A percentile compares a stretch with the other conserved stretches of the same genome.
These are phyloP conservation scores for Barnettozyma siamensis DNA, from an alignment of 805 yeast species.

Conservation along the genomic window DNA sequence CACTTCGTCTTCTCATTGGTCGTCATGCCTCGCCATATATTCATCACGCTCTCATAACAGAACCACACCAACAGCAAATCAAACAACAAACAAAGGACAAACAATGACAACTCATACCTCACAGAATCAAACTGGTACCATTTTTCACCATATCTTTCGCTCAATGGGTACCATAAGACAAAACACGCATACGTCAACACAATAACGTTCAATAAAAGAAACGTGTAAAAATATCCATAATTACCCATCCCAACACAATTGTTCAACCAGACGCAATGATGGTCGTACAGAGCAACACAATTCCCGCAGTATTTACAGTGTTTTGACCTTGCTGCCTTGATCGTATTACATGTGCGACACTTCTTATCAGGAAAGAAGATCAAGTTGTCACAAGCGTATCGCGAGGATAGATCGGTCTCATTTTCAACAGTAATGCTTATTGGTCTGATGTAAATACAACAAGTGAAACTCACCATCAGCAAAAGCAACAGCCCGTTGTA, in stretches of 20 bases:
- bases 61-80: constrained; percentile 41
- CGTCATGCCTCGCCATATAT: constrained; percentile 62
- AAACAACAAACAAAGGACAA: constrained; percentile 39
- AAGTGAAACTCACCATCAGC: constrained; percentile 10
- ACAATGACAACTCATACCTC: constrained; percentile 22
- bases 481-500: constrained; percentile 11
- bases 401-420: not conserved
- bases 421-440: constrained; percentile 1
- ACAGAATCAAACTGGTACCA: constrained; percentile 2
- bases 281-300: constrained; percentile 65
- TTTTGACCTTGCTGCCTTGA: constrained; percentile 67
- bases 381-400: constrained; percentile 15
- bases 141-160: constrained; percentile 1
- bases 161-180: constrained; percentile 11
- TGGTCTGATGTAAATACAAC: constrained; percentile 15
- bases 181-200: constrained; percentile 41
- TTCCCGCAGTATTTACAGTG: constrained; percentile 66
- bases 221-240: constrained; percentile 53
- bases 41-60: constrained; percentile 38
- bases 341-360: constrained; percentile 54
- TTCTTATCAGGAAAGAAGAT: constrained; percentile 16
- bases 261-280: constrained; percentile 68
- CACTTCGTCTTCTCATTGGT: constrained; percentile 73
- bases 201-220: constrained; percentile 43
- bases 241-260: constrained; percentile 71